Conservation (phyloP, 768 basidiomycete species). For the Polyporus arcularius region DNA sequence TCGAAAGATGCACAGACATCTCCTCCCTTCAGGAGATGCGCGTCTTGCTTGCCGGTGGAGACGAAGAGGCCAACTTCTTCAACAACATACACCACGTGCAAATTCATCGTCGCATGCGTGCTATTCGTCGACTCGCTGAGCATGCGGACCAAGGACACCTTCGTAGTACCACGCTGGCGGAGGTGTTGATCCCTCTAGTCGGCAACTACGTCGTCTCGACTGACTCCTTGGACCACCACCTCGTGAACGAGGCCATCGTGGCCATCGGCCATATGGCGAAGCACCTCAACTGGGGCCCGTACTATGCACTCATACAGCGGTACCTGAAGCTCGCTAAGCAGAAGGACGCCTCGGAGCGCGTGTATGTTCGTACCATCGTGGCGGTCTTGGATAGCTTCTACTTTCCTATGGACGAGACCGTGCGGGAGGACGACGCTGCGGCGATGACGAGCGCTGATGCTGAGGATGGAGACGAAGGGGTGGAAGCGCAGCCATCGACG, state of each 20-base stretch:
- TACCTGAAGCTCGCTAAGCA: slow-evolving; percentile 70
- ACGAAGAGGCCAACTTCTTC: slow-evolving; percentile 96
- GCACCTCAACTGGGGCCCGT: slow-evolving; percentile 81
- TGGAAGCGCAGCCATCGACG: not conserved
- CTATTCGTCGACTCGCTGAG: slow-evolving; percentile 82
- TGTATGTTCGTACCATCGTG: slow-evolving; percentile 84
- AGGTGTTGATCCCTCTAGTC: slow-evolving; percentile 86
- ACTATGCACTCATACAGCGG: slow-evolving; percentile 76
- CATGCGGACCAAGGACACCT: slow-evolving; percentile 67
- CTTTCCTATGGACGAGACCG: slow-evolving; percentile 74
- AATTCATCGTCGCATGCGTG: slow-evolving; percentile 83
- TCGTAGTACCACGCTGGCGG: slow-evolving; percentile 68
- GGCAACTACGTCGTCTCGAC: slow-evolving; percentile 74
- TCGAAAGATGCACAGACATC: slow-evolving; percentile 62
- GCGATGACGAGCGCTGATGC: slow-evolving; percentile 32
- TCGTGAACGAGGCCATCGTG: slow-evolving; percentile 87
- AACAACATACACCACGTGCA: slow-evolving; percentile 95
- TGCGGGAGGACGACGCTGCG: slow-evolving; percentile 32
- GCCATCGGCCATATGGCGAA: slow-evolving; percentile 78
- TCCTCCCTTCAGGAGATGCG: slow-evolving; percentile 75
- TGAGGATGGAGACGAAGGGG: slow-evolving; percentile 26
- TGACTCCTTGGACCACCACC: slow-evolving; percentile 72
- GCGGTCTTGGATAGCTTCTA: slow-evolving; percentile 88
- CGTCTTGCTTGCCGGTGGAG: slow-evolving; percentile 78
- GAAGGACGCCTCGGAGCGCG: slow-evolving; percentile 73